These are phyloP conservation scores for Phialophora chinensis DNA, from an alignment of 2,329 filamentous ascomycete species.

Conservation along the genomic window DNA sequence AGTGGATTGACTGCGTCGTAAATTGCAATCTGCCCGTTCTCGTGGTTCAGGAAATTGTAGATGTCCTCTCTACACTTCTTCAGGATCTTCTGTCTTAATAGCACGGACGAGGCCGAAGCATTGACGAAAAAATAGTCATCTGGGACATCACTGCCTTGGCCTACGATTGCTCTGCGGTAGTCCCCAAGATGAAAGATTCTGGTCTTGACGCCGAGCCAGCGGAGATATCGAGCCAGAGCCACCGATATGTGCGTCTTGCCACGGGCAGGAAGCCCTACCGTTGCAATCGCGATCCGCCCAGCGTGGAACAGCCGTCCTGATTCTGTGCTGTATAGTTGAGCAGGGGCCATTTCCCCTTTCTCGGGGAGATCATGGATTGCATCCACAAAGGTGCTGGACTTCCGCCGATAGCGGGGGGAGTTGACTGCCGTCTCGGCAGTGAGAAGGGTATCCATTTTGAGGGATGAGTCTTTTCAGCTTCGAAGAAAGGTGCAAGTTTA, in stretches of 20 bases:
- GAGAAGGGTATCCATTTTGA: slow-evolving; percentile 56
- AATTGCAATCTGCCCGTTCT: slow-evolving; percentile 97
- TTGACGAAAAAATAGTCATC: slow-evolving; percentile 98
- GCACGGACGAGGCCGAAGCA: slow-evolving; percentile 87
- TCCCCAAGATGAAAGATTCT: slow-evolving; percentile 97
- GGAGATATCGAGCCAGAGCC: slow-evolving; percentile 88
- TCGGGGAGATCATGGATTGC: slow-evolving; percentile 92
- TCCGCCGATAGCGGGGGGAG: slow-evolving; percentile 85
- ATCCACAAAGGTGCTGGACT: slow-evolving; percentile 95
- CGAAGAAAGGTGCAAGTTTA: not conserved
- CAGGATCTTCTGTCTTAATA: slow-evolving; percentile 93
- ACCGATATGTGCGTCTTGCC: slow-evolving; percentile 98
- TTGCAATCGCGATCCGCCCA: slow-evolving; percentile 94
- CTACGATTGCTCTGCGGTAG: slow-evolving; percentile 90
- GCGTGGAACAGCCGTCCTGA: slow-evolving; percentile 96
- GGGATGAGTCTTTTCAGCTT: not conserved
- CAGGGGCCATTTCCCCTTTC: slow-evolving; percentile 83
- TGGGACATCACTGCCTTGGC: slow-evolving; percentile 80
- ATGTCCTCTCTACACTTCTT: slow-evolving; percentile 98
- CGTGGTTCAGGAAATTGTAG: slow-evolving; percentile 92
- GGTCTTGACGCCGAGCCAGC: slow-evolving; percentile 98
- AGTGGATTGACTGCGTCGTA: slow-evolving; percentile 98
- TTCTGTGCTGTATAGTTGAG: slow-evolving; percentile 97
- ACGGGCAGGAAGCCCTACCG: slow-evolving; percentile 90
- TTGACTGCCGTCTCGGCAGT: slow-evolving; percentile 92